Percentiles rank a stretch among this genome's conserved stretches.
These are phyloP conservation scores for Oryza punctata DNA, from an alignment of 176 grass and related monocot genomes.

Conservation along the genomic window DNA sequence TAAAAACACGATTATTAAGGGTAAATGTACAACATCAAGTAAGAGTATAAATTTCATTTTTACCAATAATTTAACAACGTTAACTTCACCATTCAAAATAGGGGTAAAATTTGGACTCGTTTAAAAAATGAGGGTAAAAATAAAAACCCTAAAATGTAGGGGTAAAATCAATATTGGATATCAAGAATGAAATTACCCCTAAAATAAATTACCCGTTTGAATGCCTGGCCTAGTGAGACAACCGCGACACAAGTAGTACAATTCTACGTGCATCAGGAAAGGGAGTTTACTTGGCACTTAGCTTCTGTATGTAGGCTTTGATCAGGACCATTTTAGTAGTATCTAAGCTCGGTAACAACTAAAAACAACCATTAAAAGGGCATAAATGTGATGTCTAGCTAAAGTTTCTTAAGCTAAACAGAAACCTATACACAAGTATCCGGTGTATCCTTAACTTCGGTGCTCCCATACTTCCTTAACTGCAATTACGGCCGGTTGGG, in stretches of 20 bases:
- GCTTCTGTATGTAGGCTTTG: not conserved
- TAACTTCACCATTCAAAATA: too few relatives aligned
- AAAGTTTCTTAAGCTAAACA: not conserved
- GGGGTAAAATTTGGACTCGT: too few relatives aligned
- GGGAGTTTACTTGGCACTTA: not conserved
- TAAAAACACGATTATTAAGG: too few relatives aligned
- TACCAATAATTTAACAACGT: too few relatives aligned
- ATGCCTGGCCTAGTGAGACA: not conserved
- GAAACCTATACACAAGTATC: not conserved
- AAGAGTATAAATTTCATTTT: too few relatives aligned
- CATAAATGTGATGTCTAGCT: constrained; percentile 38
- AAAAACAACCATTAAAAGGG: constrained; percentile 32
- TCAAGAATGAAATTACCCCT: too few relatives aligned
- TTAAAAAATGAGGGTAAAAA: too few relatives aligned
- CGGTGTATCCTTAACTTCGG: not conserved
- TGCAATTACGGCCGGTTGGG: not conserved
- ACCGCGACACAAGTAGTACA: not conserved
- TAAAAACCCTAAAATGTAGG: too few relatives aligned
- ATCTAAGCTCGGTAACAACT: not conserved
- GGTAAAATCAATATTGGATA: too few relatives aligned
- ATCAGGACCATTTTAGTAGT: not conserved
- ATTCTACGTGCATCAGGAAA: not conserved
- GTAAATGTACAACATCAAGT: too few relatives aligned
- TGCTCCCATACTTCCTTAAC: not conserved
- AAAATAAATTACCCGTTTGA: not conserved